Evolutionary conservation across 129 eudicot genomes (phyloP), one percentile per base, ranked within the genome.

Genomic region (Escallonia rubra): DNA sequence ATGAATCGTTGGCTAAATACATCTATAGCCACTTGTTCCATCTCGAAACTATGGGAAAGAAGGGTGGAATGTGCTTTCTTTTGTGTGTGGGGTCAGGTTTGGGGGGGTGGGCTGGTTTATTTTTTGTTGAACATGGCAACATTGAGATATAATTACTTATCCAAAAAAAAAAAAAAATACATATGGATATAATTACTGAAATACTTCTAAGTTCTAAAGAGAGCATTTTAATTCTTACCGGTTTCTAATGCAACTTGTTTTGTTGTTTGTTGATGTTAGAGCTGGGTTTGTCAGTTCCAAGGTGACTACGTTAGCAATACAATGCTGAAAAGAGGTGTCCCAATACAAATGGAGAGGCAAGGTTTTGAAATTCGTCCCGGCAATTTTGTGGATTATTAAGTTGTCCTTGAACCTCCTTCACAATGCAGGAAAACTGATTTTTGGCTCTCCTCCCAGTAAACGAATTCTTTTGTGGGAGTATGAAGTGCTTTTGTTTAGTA

Each of bases 231-330:
- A 38, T 38, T 71, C 14, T 5, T 55, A 49, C 59, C 61, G 48
- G 57, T 66, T 76, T 76, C 92, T 84, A 82, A 84, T 87, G 15
- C 57, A 38, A 62, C 50, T 66, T 67, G 61, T 41, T 75, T 78
- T 80, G 76, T 68, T 79, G 66, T 69, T 70, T 78, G 74, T 76
- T 73, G 84, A 72, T 23, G 78, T 41, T 81, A 91, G 97, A 87
- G 96, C 81, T 85, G 73, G 97, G 96, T 67, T 77, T 78, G 59
- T 91, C 97, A n/a, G 96, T 85, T 66, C 97, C 97, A 71, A 91
- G 97, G 97, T 91, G 97, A 91, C 80, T 61, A 59, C 51, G 72
- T 71, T 79, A 41, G 85, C 77, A 58, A 81, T 23, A 23, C 34
- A 23, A 23, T 23, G 34, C 34, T 23, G 34, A 77, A 44, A 41